Base-by-base conservation (phyloP, 2,329 filamentous ascomycete species). In the Hymenotorrendiella dingleyae region DNA sequence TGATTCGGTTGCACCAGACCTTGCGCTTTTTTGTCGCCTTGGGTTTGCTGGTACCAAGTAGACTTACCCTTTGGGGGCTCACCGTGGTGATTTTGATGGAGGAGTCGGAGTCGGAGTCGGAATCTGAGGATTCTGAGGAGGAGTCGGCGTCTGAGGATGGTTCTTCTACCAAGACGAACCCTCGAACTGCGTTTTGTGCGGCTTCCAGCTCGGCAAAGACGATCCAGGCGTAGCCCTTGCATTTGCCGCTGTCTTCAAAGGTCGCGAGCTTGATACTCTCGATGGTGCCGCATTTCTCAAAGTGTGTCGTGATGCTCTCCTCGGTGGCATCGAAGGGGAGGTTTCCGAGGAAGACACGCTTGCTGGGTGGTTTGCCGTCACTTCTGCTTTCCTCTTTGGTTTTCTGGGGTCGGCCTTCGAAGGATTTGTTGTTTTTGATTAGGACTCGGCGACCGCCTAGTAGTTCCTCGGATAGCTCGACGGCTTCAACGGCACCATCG, bases 191-290 rank as follows among this genome's bases (percentile, higher is more conserved):
- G 57, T 75, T 76, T 37, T 82, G 78, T 0, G 88, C 88, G 0
- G 84, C 77, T 43, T 86, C 80, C 9, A 90, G 61, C 38, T 89
- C 81, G 60, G 83, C 82, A 65, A 97, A 98, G 48, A 86, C 86
- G 48, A 98, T 80, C 90, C 93, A 98, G 5, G 84, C 93, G 67
- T 84, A 98, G 14, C 93, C 94, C 69, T 97, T 97, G 71, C 93
- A 98, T 69, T 97, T 98, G 32, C 93, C 93, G 16, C 84, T 84
- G 64, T 98, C 94, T 64, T 97, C 87, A 61, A 98, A 98, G 0
- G 90, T 95, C 3, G 93, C 93, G 53, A 97, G 72, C 67, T 94
- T 91, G 51, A 88, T 76, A 68, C 86, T 86, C 40, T 82, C 78
- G 48, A 97, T 79, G 49, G 82, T 73, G 38, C 93, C 93, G 61